Base-by-base conservation (phyloP, 2,329 filamentous ascomycete species). In the Nothophoma quercina region DNA sequence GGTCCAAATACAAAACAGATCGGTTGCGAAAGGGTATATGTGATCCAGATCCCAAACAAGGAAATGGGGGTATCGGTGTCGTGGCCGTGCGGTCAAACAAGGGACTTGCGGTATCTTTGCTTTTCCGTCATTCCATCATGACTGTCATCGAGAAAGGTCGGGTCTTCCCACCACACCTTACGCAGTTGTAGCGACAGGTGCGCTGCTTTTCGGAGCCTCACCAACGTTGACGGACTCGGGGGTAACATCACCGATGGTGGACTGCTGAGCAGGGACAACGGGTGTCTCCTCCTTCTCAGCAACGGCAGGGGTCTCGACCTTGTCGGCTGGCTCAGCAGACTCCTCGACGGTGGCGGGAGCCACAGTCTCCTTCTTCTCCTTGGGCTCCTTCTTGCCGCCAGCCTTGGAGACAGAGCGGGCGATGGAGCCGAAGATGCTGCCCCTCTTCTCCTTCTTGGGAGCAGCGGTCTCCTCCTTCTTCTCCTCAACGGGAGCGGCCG, bases 341-440 rank as follows among this genome's bases (percentile, higher is more conserved):
- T 72, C 69, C 48, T 71, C 68, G 15, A 72, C 70, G 51, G 73
- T 72, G 48, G 71, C 64, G n/a, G 72, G 66, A 29, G 69, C 47
- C 29, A 58, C 56, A 28, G 64, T 53, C 55, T 63, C 55, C 61
- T 73, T 70, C 64, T 74, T 70, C 66, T 73, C 69, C 60, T 71
- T 69, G 58, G 67, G 65, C 62, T 68, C 64, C 63, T 73, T 71
- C 66, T 76, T 75, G 63, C 62, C 53, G 46, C 66, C 65, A 56
- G 74, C 72, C 69, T 77, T 77, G 71, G 70, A 75, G 62, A 73
- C 66, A 23, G 71, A 72, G 61, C 76, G 75, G 62, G 74, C 83
- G 69, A 90, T 85, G 68, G 87, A 87, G 65, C 85, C 85, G 77
- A 96, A 96, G 70, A 93, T 88, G 63, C 90, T 93, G 79, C 87